Evolutionary conservation across 805 yeast genomes (phyloP), one percentile per base, ranked within the genome.

Genomic region (Metschnikowia anglica): DNA sequence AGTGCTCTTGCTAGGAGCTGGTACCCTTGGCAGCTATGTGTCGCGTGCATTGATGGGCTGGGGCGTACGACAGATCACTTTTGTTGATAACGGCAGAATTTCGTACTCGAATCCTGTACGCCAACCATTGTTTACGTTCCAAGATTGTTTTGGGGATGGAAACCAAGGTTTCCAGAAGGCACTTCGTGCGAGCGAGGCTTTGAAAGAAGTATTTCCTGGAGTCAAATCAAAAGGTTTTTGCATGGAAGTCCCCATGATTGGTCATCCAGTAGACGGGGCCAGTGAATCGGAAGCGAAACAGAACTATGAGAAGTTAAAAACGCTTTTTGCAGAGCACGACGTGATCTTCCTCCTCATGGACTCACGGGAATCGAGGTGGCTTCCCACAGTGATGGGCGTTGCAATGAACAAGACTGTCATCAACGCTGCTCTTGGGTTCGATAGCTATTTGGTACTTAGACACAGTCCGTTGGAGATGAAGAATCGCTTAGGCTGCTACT

Each of bases 91-190:
- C 60, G 95, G 97, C 2, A 70, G 76, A 18, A 88, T 95, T 0
- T 88, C 97, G 3, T 88, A 81, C 63, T 87, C 96, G 8, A 93
- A 93, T 55, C 99, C 99, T 0, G 99, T 93, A 0, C 72, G 99
- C 39, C 99, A 93, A 55, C 91, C 98, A 0, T 63, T 93, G 17
- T 93, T 81, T 62, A 75, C 72, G 16, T 91, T 87, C 63, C 75
- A 76, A n/a, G 97, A 93, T 64, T 85, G 93, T 56, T 71, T 80
- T 19, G 70, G 77, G 43, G 88, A 85, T 12, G 48, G 52, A n/a
- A 68, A 71, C n/a, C 65, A 59, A 44, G 96, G 96, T 0, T 72
- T 72, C 29, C 68, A 69, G n/a, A 93, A 93, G 59, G 96, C 98
- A 0, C 61, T 60, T 24, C 68, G 81, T 5, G 98, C 98, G 0